Percentiles rank a stretch among this genome's conserved stretches.
Evolutionary conservation across 1,284 basidiomycete species (phyloP).

Genomic region (Athelia sp.): DNA sequence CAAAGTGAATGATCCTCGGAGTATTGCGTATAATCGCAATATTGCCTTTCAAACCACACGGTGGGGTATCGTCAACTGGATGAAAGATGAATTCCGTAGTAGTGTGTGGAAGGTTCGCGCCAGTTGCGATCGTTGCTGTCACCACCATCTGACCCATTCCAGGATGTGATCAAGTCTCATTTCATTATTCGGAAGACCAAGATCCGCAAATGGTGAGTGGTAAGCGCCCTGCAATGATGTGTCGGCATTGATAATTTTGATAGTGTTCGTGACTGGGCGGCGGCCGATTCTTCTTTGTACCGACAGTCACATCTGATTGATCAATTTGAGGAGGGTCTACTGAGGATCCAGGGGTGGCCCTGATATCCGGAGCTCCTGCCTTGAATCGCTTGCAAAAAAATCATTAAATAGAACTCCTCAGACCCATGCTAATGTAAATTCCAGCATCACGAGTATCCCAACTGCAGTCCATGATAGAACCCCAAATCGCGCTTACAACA

Average conservation of each 20-base stretch:
- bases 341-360: background rate
- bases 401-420: no score
- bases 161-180: conserved; percentile 48
- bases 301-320: conserved; percentile 9
- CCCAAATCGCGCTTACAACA: no score
- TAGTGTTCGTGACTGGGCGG: conserved; percentile 36
- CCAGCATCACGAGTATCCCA: background rate
- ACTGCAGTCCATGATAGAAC: no score
- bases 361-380: background rate
- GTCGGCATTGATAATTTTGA: background rate
- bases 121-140: no score
- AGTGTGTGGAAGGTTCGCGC: conserved; percentile 46
- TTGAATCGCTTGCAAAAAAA: background rate
- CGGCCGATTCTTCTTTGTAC: conserved; percentile 22
- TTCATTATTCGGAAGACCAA: conserved; percentile 35
- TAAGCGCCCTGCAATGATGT: background rate
- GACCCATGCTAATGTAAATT: no score
- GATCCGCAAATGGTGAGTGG: conserved; percentile 34
- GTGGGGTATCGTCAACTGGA: conserved; percentile 50
- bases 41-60: conserved; percentile 35
- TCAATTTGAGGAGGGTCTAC: background rate
- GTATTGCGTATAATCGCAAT: conserved; percentile 41
- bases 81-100: conserved; percentile 33
- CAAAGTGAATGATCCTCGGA: conserved; percentile 25
- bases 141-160: background rate